A percentile compares a stretch with the other conserved stretches of the same genome.
Evolutionary conservation across 2,329 filamentous ascomycete genomes (phyloP).

Genomic region (Emergomyces orientalis): DNA sequence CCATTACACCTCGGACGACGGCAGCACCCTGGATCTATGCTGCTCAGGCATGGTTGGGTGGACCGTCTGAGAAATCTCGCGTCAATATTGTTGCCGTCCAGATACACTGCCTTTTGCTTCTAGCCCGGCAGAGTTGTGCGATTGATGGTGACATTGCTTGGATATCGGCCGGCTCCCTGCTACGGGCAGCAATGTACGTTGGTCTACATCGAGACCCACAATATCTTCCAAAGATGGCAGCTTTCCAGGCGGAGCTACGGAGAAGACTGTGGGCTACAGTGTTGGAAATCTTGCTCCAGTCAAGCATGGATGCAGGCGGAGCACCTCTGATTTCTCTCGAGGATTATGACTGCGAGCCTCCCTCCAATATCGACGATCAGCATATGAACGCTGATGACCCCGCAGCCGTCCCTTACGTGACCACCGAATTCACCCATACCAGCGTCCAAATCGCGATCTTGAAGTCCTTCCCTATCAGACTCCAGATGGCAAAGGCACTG

Average conservation of each 20-base stretch:
- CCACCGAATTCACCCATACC: slow-evolving; percentile 38
- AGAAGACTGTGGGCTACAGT: slow-evolving; percentile 37
- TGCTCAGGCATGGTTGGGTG: slow-evolving; percentile 27
- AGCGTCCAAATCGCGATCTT: slow-evolving; percentile 42
- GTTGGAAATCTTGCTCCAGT: slow-evolving; percentile 34
- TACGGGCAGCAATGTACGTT: slow-evolving; percentile 35
- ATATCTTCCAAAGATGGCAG: slow-evolving; percentile 26
- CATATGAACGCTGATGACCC: slow-evolving; percentile 17
- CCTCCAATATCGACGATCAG: slow-evolving; percentile 31
- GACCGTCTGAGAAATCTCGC: slow-evolving; percentile 24
- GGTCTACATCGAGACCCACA: slow-evolving; percentile 35
- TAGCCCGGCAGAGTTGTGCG: slow-evolving; percentile 27
- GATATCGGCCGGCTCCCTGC: slow-evolving; percentile 30
- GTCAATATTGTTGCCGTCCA: slow-evolving; percentile 27
- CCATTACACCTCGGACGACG: slow-evolving; percentile 35
- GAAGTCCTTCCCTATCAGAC: slow-evolving; percentile 37
- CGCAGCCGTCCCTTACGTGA: slow-evolving; percentile 21
- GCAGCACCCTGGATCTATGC: slow-evolving; percentile 37
- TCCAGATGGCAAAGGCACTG: slow-evolving; percentile 38
- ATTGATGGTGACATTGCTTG: slow-evolving; percentile 28
- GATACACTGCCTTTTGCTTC: slow-evolving; percentile 27
- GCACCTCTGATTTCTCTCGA: slow-evolving; percentile 26
- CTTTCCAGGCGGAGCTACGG: slow-evolving; percentile 38
- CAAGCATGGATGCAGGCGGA: slow-evolving; percentile 28
- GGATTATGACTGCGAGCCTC: slow-evolving; percentile 30